These are phyloP conservation scores for Komagataella ulmi DNA, from an alignment of 805 yeast genomes.

Conservation along the genomic window DNA sequence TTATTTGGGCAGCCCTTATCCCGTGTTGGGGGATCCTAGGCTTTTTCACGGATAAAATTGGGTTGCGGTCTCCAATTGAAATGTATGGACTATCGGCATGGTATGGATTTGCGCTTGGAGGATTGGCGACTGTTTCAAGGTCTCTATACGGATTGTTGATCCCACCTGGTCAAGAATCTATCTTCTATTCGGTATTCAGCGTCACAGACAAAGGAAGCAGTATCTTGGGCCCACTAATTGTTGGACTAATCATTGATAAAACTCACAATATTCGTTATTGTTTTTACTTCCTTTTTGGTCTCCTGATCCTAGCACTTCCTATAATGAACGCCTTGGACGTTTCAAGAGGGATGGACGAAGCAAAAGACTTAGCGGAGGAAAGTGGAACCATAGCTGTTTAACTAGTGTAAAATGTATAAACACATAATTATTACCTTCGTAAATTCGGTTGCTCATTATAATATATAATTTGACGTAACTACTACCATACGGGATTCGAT, in stretches of 20 bases:
- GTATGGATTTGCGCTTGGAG: conserved; percentile 71
- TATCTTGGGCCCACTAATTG: conserved; percentile 56
- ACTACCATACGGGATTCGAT: conserved; percentile 9
- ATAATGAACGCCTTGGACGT: conserved; percentile 41
- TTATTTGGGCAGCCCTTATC: conserved; percentile 49
- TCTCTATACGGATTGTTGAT: conserved; percentile 56
- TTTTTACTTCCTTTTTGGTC: conserved; percentile 45
- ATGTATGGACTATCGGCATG: conserved; percentile 58
- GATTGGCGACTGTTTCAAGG: conserved; percentile 55
- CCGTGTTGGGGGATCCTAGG: conserved; percentile 67
- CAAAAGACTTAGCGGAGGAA: neutral
- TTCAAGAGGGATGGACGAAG: conserved; percentile 35
- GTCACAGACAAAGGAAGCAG: conserved; percentile 77
- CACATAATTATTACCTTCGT: neutral
- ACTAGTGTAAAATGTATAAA: neutral
- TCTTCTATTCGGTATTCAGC: conserved; percentile 63
- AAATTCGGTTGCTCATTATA: neutral
- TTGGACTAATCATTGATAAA: conserved; percentile 60
- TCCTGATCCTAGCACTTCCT: conserved; percentile 44
- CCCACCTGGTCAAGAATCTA: conserved; percentile 64
- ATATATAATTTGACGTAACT: neutral
- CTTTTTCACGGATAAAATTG: conserved; percentile 37
- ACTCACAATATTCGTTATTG: conserved; percentile 67
- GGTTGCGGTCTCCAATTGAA: conserved; percentile 50
- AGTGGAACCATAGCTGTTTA: neutral